Evolutionary conservation across 768 basidiomycete species (phyloP).

Genomic region (Kwoniella botswanensis): DNA sequence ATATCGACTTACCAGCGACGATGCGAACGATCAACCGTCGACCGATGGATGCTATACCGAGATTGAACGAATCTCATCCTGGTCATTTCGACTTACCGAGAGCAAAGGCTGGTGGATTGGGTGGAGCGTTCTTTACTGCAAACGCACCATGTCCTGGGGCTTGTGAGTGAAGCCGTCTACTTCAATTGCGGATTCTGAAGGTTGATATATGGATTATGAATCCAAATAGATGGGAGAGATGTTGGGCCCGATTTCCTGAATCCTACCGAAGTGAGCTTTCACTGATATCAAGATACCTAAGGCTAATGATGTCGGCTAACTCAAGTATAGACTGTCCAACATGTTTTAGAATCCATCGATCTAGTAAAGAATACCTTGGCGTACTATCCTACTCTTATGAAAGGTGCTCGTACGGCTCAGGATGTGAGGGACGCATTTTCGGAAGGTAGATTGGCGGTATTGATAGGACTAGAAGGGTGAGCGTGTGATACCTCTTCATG

Average conservation of each 20-base stretch:
- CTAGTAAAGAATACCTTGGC: constrained; percentile 10
- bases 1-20: constrained; percentile 19
- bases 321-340: constrained; percentile 13
- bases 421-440: constrained; percentile 18
- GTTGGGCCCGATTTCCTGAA: constrained; percentile 20
- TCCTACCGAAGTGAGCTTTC: constrained; percentile 18
- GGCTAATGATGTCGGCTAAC: background rate
- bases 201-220: background rate
- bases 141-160: constrained; percentile 22
- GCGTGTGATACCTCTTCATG: background rate
- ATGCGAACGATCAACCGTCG: constrained; percentile 12
- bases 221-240: constrained; percentile 14
- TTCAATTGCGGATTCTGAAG: background rate
- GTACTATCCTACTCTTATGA: constrained; percentile 2
- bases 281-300: background rate
- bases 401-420: constrained; percentile 6
- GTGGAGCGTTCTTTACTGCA: constrained; percentile 16
- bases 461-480: constrained; percentile 29
- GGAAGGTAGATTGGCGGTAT: constrained; percentile 14
- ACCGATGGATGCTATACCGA: constrained; percentile 19
- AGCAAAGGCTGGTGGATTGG: constrained; percentile 11
- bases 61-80: constrained; percentile 10
- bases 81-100: constrained; percentile 26
- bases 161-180: background rate
- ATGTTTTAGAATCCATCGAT: constrained; percentile 8